Evolutionary conservation across 768 basidiomycete species (phyloP), one percentile per base, ranked within the genome.

Genomic region (Suillus subaureus): DNA sequence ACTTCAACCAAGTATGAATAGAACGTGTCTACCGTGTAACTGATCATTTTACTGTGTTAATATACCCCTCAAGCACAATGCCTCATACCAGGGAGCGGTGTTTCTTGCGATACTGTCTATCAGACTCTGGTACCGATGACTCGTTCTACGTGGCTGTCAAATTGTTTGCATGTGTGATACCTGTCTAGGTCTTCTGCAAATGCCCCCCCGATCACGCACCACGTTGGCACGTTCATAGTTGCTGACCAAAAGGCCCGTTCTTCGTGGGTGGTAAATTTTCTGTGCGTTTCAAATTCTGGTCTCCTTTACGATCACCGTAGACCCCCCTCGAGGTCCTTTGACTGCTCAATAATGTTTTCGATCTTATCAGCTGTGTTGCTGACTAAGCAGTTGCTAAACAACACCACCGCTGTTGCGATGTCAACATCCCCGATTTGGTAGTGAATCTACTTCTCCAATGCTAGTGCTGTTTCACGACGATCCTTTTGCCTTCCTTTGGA

Each of bases 1-100:
- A 74, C 78, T n/a, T 60, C 58, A 13, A 83, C 77, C 7, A 87
- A 86, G 75, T 79, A 80, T 65, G 87, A 85, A 69, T 79, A 76
- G 47, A 58, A 62, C 31, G 13, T 9, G 13, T 62, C 49, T 71
- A 61, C 69, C 68, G 68, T 74, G 65, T 69, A 42, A 21, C 37
- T 60, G 12, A 6, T 39, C 26, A 16, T 28, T 51, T 23, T 40
- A 39, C 57, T 6, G 8, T 58, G 39, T 42, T 11, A 60, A 60
- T 42, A 43, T 60, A 42, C 58, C 39, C 57, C 26, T 42, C 40
- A 42, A n/a, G 58, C 39, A 60, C 28, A 60, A 39, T 18, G 40
- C 26, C 23, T 40, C 26, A 6, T 60, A 40, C 26, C 23, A 37
- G 23, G 18, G 33, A 33, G 13, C 11, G 16, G 51, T 52, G 16